Evolutionary conservation across 1,284 basidiomycete species (phyloP).

Genomic region (Malassezia psittaci): DNA sequence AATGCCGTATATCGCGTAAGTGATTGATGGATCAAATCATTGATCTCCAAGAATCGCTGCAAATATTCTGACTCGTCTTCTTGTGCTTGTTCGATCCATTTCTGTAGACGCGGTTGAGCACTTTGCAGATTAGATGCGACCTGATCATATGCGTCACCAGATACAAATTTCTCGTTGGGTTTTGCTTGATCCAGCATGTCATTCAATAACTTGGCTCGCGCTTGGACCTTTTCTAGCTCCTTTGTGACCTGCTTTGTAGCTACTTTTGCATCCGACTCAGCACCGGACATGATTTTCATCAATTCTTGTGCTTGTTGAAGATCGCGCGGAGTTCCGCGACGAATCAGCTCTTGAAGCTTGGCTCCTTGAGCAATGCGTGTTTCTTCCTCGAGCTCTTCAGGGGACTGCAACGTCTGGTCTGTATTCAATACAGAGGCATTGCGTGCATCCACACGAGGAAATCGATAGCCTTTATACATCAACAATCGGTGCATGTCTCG

Average conservation of each 20-base stretch:
- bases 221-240: constrained; percentile 88
- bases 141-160: constrained; percentile 92
- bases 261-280: constrained; percentile 68
- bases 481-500: constrained; percentile 93
- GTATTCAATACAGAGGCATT: constrained; percentile 38
- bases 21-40: constrained; percentile 93
- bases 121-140: constrained; percentile 70
- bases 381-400: constrained; percentile 90
- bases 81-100: constrained; percentile 95
- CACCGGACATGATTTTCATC: constrained; percentile 91
- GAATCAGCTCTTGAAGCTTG: constrained; percentile 94
- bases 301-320: constrained; percentile 90
- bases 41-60: constrained; percentile 85
- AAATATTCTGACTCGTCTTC: constrained; percentile 60
- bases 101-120: constrained; percentile 88
- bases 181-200: constrained; percentile 94
- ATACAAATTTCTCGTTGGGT: constrained; percentile 53
- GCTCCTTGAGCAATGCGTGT: constrained; percentile 89
- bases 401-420: constrained; percentile 65
- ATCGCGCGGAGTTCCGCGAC: constrained; percentile 87
- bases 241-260: constrained; percentile 73
- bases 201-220: constrained; percentile 82
- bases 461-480: constrained; percentile 63
- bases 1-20: constrained; percentile 80
- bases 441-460: constrained; percentile 40